Evolutionary conservation across 768 basidiomycete genomes (phyloP), one percentile per base, ranked within the genome.

Genomic region (Auriscalpium vulgare): DNA sequence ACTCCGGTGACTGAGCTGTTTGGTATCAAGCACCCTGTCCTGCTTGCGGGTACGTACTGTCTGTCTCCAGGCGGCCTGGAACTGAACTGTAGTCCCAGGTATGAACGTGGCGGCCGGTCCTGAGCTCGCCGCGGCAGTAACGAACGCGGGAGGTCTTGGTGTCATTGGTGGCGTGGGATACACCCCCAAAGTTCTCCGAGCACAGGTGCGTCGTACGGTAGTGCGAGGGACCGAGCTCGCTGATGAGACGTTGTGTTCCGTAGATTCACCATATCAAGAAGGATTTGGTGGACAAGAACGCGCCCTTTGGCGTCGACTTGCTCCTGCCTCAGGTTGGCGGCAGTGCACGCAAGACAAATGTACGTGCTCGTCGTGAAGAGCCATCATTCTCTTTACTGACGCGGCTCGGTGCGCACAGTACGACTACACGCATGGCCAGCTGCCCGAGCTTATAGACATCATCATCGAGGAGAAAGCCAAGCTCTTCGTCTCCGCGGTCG

Each of bases 1-100:
- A 95, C 92, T 6, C 88, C 90, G n/a, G 78, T 95, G 61, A 95
- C 92, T 37, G 79, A 93, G 71, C 76, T 93, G 54, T 94, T 95
- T 69, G 84, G 83, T 52, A 90, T 95, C 70, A 82, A 87, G 72
- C 92, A 95, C 66, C 92, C 92, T 45, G 81, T 95, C 62, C 68
- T 95, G 53, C 83, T 95, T 21, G 92, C 92, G 62, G 92, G 87
- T 80, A 58, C 59, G 65, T 51, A 21, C 35, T 46, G 8, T 21
- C 2, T 14, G 7, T n/a, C 2, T 17, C 36, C 10, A 7, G 10
- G 16, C 13, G 9, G 21, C 19, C 14, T 21, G 36, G 46, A 14
- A 19, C 16, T 36, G 4, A 40, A 7, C 48, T 43, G 10, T 38
- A 29, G 17, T n/a, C n/a, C 53, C 61, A 79, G 79, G 84, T 35